Percentiles rank a stretch among this genome's conserved stretches.
These are phyloP conservation scores for Aspergillus sp. DNA, from an alignment of 2,329 filamentous ascomycete genomes.

Conservation along the genomic window DNA sequence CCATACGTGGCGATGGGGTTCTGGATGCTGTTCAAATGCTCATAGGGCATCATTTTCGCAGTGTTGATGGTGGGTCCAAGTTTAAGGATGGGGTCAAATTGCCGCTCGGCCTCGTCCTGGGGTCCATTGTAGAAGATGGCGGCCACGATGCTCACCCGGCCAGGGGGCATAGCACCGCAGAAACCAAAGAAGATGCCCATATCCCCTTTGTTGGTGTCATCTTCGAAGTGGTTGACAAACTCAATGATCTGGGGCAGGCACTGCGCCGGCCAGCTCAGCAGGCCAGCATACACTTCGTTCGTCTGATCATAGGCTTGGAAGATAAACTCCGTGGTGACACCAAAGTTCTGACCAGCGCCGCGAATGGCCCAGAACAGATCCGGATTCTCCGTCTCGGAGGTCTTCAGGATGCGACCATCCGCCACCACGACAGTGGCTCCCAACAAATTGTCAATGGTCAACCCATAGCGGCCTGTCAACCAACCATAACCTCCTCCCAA, in stretches of 20 bases:
- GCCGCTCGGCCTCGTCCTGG: not conserved
- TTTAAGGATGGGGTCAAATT: constrained; percentile 13
- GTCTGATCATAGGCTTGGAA: constrained; percentile 38
- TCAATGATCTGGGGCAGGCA: constrained; percentile 27
- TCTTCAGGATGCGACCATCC: constrained; percentile 36
- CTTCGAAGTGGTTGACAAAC: constrained; percentile 16
- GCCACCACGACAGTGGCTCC: constrained; percentile 41
- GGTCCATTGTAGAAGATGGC: constrained; percentile 22
- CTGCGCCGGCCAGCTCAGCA: constrained; percentile 30
- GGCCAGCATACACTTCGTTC: constrained; percentile 37
- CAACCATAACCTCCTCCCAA: constrained; percentile 61
- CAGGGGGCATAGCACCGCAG: constrained; percentile 2
- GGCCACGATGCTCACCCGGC: constrained; percentile 12
- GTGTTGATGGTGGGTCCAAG: constrained; percentile 5
- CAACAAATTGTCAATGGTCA: constrained; percentile 54
- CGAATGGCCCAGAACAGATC: constrained; percentile 53
- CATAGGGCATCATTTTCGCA: constrained; percentile 12
- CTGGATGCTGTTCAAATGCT: constrained; percentile 11
- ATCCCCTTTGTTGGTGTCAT: constrained; percentile 1
- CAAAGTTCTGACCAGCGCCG: constrained; percentile 48
- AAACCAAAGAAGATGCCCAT: constrained; percentile 14
- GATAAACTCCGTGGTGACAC: constrained; percentile 46
- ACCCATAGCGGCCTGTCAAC: constrained; percentile 55
- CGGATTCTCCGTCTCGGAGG: constrained; percentile 45
- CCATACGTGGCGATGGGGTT: constrained; percentile 2